Base-by-base conservation (phyloP, 768 basidiomycete species). In the Pleurotus djamor region DNA sequence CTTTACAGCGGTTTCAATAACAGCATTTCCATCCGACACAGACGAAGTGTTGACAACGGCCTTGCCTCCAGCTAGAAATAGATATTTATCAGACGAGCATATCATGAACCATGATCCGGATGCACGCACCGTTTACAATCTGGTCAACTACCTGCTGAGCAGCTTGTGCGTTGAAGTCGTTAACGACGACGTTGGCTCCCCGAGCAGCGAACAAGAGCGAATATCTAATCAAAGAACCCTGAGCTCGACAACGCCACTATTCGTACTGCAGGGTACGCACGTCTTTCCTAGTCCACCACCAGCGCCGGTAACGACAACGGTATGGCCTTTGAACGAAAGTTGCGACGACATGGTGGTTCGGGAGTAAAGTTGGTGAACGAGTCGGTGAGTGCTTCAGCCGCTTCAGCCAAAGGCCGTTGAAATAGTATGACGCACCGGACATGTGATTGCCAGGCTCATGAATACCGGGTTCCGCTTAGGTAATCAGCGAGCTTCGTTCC, bases 251-350 rank as follows among this genome's bases (percentile, higher is more conserved):
- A 17, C 12, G 6, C n/a, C 16, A 38, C 10, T 28, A 28, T 5
- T 21, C n/a, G 12, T 38, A 16, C 37, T 12, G 48, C 28, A 13
- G 47, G 38, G 59, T 37, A 82, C 91, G 66, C 69, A 98, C 92
- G 91, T 84, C 76, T 86, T 89, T 47, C 97, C 97, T 12, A 99
- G 81, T 13, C 97, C 97, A 61, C 94, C 94, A 12, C 97, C 97
- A 45, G 95, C 96, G 48, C 97, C 97, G 45, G 97, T 99, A 63
- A 98, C 78, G 63, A 99, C 84, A 59, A 95, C 92, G n/a, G 91
- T 94, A 57, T 96, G 91, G 58, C 87, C 87, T 73, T 90, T 86
- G 81, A 94, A 96, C 2, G 88, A 90, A 8, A 88, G 73, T 32
- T 56, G 21, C 59, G 82, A 28, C 21, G 21, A 73, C 84, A 84